Percentiles rank a stretch among this genome's conserved stretches.
phyloP scores from a whole-genome alignment of 345 rosid species.

The Eucalyptus victrix region DNA sequence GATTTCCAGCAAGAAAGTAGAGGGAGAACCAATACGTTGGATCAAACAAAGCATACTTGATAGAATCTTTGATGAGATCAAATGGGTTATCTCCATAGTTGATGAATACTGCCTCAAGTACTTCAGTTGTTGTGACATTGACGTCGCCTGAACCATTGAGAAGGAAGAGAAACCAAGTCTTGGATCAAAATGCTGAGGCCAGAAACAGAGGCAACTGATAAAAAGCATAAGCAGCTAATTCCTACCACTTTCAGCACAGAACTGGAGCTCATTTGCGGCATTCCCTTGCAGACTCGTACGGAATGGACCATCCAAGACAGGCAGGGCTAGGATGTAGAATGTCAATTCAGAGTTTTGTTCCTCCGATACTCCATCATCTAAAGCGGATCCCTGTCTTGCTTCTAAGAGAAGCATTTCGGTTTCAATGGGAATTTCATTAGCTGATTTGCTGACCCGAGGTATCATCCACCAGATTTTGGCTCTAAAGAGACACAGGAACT shows the following conservation, averaged over 20 bases:
- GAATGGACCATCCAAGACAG: constrained; percentile 43
- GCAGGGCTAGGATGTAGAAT: constrained; percentile 35
- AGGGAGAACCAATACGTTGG: not conserved
- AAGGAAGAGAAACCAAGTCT: not conserved
- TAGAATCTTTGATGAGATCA: constrained; percentile 38
- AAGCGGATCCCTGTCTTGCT: constrained; percentile 26
- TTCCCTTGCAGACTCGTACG: constrained; percentile 52
- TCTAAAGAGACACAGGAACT: constrained; percentile 43
- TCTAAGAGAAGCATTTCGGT: constrained; percentile 52
- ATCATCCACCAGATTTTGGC: constrained; percentile 70
- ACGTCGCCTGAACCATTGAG: constrained; percentile 24
- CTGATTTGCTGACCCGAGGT: constrained; percentile 39
- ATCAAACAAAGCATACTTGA: constrained; percentile 17
- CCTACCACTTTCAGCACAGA: constrained; percentile 58
- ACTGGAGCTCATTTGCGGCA: constrained; percentile 33
- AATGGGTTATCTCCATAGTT: constrained; percentile 53
- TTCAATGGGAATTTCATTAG: constrained; percentile 39
- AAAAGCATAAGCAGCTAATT: not conserved
- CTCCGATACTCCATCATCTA: not conserved
- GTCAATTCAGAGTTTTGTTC: not conserved
- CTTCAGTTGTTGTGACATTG: constrained; percentile 20
- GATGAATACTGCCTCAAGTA: constrained; percentile 35
- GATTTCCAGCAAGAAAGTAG: not conserved
- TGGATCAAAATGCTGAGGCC: not conserved
- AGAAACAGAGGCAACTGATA: not conserved